Percentiles rank a stretch among this genome's conserved stretches.
Conservation (phyloP, 192 early-diverging fungal species). For the Coemansia sp. region DNA sequence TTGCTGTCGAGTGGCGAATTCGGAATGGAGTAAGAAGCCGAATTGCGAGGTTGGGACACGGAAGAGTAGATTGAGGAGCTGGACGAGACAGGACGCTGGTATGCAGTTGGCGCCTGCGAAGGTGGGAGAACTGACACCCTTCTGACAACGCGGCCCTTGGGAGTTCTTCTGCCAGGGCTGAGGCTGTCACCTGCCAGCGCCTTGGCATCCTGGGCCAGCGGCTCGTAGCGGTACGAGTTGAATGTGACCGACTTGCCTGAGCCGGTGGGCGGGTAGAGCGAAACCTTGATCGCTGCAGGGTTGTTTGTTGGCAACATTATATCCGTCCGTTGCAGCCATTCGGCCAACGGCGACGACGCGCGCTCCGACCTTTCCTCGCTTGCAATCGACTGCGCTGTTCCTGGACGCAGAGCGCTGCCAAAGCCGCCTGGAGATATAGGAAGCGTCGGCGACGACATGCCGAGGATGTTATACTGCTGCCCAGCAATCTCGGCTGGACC, state of each 20-base stretch:
- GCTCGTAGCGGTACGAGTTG: slow-evolving; percentile 31
- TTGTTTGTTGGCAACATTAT: slow-evolving; percentile 35
- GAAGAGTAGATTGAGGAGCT: slow-evolving; percentile 33
- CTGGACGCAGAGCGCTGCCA: slow-evolving; percentile 12
- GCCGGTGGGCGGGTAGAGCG: slow-evolving; percentile 29
- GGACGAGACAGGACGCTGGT: slow-evolving; percentile 25
- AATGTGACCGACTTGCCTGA: slow-evolving; percentile 25
- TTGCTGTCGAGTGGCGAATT: slow-evolving; percentile 21
- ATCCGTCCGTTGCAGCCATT: slow-evolving; percentile 50
- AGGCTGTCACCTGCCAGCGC: slow-evolving; percentile 14
- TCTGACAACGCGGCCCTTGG: slow-evolving; percentile 28
- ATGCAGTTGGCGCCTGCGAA: slow-evolving; percentile 6
- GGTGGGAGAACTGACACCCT: slow-evolving; percentile 26
- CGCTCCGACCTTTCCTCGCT: not conserved
- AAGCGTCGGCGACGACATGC: slow-evolving; percentile 17
- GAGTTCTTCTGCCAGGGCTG: slow-evolving; percentile 3
- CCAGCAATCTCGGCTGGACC: not conserved
- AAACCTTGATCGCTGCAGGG: slow-evolving; percentile 19
- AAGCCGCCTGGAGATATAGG: slow-evolving; percentile 5
- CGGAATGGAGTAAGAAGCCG: slow-evolving; percentile 1
- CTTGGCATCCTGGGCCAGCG: slow-evolving; percentile 6
- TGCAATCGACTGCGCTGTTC: slow-evolving; percentile 12
- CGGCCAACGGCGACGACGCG: slow-evolving; percentile 20
- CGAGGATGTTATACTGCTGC: slow-evolving; percentile 3
- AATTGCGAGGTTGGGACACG: slow-evolving; percentile 15